These are phyloP conservation scores for Sporothrix euskadiensis DNA, from an alignment of 2,329 filamentous ascomycete genomes.

Conservation along the genomic window DNA sequence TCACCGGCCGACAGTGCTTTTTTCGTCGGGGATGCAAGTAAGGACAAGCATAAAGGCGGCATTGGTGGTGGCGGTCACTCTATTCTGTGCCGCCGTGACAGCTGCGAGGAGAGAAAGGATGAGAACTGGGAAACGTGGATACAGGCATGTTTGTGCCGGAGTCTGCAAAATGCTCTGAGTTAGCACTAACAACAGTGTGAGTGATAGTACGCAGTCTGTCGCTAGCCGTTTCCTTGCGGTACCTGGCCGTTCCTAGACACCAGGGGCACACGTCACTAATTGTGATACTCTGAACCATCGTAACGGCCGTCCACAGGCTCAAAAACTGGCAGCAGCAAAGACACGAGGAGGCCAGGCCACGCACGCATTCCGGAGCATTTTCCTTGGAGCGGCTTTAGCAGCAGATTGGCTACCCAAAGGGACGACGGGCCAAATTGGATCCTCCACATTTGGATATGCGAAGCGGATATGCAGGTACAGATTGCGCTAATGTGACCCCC, in stretches of 20 bases:
- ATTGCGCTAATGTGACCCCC: slow-evolving; percentile 18
- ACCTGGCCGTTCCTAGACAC: slow-evolving; percentile 13
- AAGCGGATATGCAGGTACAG: slow-evolving; percentile 26
- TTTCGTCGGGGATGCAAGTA: neutral
- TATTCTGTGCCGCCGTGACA: neutral
- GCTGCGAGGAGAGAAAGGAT: neutral
- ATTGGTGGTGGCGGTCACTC: neutral
- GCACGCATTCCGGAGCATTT: slow-evolving; percentile 1
- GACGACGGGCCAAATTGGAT: neutral
- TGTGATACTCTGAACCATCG: neutral
- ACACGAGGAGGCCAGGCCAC: neutral
- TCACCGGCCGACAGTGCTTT: neutral
- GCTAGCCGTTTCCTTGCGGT: neutral
- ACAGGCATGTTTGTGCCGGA: slow-evolving; percentile 1
- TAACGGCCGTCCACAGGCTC: neutral
- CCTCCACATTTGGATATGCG: slow-evolving; percentile 18
- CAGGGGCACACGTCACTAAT: neutral
- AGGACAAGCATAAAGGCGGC: neutral
- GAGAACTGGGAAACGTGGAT: neutral
- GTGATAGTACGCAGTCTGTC: neutral
- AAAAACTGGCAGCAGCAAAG: neutral
- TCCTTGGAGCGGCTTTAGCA: neutral
- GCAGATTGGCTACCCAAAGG: slow-evolving; percentile 12
- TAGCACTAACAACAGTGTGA: neutral
- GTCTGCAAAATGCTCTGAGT: neutral